Conservation (phyloP, 331 rosid species). For the Dryas integrifolia region DNA sequence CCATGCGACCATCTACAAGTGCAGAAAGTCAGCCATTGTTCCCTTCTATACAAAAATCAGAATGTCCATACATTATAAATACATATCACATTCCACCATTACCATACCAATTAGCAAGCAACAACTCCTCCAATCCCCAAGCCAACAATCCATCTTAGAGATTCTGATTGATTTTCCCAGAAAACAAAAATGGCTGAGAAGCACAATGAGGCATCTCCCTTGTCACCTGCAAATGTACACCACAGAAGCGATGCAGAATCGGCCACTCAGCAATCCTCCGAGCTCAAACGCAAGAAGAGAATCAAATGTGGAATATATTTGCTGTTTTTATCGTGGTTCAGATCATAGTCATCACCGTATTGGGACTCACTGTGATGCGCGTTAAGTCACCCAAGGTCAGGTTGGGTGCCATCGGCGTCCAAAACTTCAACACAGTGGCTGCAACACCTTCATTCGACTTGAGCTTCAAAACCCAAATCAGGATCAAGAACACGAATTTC, state of each 20-base stretch:
- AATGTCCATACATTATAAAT: neutral
- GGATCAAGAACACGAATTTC: slow-evolving; percentile 25
- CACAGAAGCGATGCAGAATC: slow-evolving; percentile 17
- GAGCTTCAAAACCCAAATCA: slow-evolving; percentile 20
- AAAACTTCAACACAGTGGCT: slow-evolving; percentile 7
- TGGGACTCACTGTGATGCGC: slow-evolving; percentile 21
- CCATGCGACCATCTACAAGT: neutral
- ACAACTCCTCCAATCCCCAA: no score
- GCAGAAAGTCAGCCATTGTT: neutral
- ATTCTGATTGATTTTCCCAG: neutral
- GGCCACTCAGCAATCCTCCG: neutral
- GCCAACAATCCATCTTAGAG: neutral
- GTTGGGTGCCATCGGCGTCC: slow-evolving; percentile 5
- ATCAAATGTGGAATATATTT: slow-evolving; percentile 17
- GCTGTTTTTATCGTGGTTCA: slow-evolving; percentile 15
- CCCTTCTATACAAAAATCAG: neutral
- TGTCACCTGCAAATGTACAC: slow-evolving; percentile 23
- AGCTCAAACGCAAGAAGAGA: slow-evolving; percentile 35
- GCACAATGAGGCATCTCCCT: slow-evolving; percentile 1
- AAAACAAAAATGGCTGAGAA: slow-evolving; percentile 19
- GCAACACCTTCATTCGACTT: slow-evolving; percentile 15
- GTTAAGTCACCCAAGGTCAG: slow-evolving; percentile 17
- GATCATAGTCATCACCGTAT: slow-evolving; percentile 8
- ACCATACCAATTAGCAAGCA: no score
- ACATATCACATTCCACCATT: neutral